phyloP scores from a whole-genome alignment of 1,284 basidiomycete genomes.

The Taiwanofungus camphoratus region DNA sequence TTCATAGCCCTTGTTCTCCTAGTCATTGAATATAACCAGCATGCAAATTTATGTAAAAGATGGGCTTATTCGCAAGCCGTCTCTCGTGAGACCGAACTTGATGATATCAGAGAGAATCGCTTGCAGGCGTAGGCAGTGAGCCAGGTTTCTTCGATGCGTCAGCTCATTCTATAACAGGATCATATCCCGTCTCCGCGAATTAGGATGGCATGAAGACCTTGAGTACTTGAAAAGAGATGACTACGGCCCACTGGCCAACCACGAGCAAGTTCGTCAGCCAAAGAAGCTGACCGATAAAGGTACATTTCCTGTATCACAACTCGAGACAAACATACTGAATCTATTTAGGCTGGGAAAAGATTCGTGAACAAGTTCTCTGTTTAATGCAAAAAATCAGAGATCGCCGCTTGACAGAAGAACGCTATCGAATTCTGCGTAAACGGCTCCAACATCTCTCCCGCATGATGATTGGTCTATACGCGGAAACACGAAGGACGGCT shows the following conservation, averaged over 20 bases:
- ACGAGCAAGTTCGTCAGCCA: background rate
- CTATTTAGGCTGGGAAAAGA: constrained; percentile 3
- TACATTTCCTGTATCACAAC: background rate
- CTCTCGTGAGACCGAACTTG: background rate
- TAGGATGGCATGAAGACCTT: constrained; percentile 4
- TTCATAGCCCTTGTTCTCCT: background rate
- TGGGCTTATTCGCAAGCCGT: background rate
- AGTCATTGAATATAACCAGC: background rate
- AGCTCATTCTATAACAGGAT: background rate
- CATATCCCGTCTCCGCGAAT: background rate
- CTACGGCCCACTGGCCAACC: background rate
- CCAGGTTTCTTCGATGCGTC: background rate
- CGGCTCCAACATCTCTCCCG: background rate
- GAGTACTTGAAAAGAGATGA: background rate
- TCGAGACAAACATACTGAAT: background rate
- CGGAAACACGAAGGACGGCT: background rate
- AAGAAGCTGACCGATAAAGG: constrained; percentile 2
- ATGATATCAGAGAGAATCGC: background rate
- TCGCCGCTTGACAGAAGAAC: background rate
- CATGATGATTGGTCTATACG: background rate
- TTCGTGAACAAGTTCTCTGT: background rate
- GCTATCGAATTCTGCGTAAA: background rate
- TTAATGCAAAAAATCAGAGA: background rate
- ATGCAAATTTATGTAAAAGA: background rate
- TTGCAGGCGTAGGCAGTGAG: background rate